These are phyloP conservation scores for Aspergillus fumigatiaffinis DNA, from an alignment of 2,329 filamentous ascomycete species.

Conservation along the genomic window DNA sequence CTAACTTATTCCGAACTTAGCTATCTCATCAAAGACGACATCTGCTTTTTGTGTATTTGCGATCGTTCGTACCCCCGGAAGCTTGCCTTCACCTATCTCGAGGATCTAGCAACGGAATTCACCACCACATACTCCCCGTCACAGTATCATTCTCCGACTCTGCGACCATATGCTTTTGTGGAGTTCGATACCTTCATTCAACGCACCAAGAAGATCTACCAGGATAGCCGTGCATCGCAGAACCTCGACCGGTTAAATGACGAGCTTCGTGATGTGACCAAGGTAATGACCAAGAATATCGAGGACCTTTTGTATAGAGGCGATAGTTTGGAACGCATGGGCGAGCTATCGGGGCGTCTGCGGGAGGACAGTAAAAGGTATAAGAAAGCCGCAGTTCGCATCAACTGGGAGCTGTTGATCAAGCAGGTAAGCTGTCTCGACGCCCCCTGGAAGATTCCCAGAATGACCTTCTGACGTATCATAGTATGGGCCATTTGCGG, in stretches of 20 bases:
- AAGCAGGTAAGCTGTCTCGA: slow-evolving; percentile 62
- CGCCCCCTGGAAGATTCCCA: background rate
- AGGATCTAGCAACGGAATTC: slow-evolving; percentile 89
- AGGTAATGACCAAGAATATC: slow-evolving; percentile 99
- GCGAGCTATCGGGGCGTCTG: slow-evolving; percentile 82
- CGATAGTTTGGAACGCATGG: slow-evolving; percentile 94
- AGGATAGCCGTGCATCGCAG: slow-evolving; percentile 82
- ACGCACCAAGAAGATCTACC: slow-evolving; percentile 88
- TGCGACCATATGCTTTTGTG: slow-evolving; percentile 93
- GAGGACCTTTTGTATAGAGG: slow-evolving; percentile 94
- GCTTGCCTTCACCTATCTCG: slow-evolving; percentile 95
- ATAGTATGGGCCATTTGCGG: slow-evolving; percentile 83
- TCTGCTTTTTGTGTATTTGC: slow-evolving; percentile 92
- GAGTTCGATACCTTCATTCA: slow-evolving; percentile 97
- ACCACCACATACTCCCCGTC: slow-evolving; percentile 71
- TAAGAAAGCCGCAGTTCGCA: slow-evolving; percentile 82
- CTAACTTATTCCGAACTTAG: slow-evolving; percentile 39
- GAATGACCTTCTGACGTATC: slow-evolving; percentile 19
- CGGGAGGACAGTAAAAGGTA: slow-evolving; percentile 95
- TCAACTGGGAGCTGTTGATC: slow-evolving; percentile 95
- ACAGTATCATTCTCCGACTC: slow-evolving; percentile 68
- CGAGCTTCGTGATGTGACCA: slow-evolving; percentile 94
- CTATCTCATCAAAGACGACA: slow-evolving; percentile 77
- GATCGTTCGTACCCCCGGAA: slow-evolving; percentile 94
- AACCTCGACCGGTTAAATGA: slow-evolving; percentile 96